Evolutionary conservation across 768 basidiomycete species (phyloP), one percentile per base, ranked within the genome.

Genomic region (Sarcomyxa edulis): DNA sequence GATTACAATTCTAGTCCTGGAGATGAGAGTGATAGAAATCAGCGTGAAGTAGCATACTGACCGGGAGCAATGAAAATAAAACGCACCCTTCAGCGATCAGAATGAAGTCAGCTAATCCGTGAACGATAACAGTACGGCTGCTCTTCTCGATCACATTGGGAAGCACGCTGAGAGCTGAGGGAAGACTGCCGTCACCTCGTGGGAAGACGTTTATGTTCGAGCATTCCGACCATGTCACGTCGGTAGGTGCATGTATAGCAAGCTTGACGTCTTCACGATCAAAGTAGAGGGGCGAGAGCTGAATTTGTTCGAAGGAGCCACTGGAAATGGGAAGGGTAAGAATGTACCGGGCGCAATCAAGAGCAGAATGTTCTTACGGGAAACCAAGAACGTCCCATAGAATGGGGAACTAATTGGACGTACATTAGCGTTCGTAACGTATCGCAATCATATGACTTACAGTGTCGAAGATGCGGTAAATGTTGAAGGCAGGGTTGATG

Each of bases 331-430:
- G 26, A 22, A 6, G 6, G 30, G 16, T 39, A 19, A 30, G 12
- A 32, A 32, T n/a, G n/a, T n/a, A 12, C 4, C 11, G 11, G 19
- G 3, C 14, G 30, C 8, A 24, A 35, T 22, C 5, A 42, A 32
- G 14, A 24, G 16, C 23, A 32, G 34, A 22, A n/a, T n/a, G 7
- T 2, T 54, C 76, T 23, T 48, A 83, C 77, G 84, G 84, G 70
- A 82, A 86, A n/a, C 84, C 84, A 21, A 87, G 78, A 5, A 86
- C 83, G 44, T 87, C 84, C 84, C 82, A 87, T 9, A 81, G 61
- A 28, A 82, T 66, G 0, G 84, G 85, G 57, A 64, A 84, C 47
- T 46, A 16, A 5, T 14, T 15, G 30, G 8, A 4, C 20, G 11
- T 8, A 22, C 6, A 31, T 8, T 4, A 40, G 21, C 50, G n/a